phyloP scores from a whole-genome alignment of 2,329 filamentous ascomycete genomes.

The Remersonia thermophila region DNA sequence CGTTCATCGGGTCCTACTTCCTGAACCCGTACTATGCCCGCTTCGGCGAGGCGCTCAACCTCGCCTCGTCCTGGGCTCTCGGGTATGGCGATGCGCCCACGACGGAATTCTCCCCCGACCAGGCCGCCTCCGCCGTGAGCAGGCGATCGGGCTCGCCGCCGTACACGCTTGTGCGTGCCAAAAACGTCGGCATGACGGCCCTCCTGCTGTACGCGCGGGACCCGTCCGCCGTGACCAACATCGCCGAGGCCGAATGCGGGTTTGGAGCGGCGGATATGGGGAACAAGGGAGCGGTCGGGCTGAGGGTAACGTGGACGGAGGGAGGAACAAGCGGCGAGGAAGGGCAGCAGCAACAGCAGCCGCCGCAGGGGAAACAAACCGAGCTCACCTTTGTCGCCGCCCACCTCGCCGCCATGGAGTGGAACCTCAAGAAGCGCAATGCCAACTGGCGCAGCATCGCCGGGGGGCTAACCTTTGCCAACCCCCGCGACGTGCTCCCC shows the following conservation, averaged over 20 bases:
- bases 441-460: constrained; percentile 81
- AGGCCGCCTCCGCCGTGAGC: background rate
- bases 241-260: constrained; percentile 73
- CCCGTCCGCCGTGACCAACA: constrained; percentile 43
- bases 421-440: constrained; percentile 62
- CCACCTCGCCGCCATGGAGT: constrained; percentile 82
- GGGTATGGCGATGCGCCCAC: constrained; percentile 12
- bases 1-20: constrained; percentile 75
- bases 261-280: constrained; percentile 82
- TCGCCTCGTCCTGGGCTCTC: constrained; percentile 42
- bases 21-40: constrained; percentile 63
- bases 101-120: constrained; percentile 10
- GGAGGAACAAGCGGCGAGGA: constrained; percentile 11
- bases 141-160: constrained; percentile 16
- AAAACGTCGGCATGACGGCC: constrained; percentile 79
- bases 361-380: constrained; percentile 26
- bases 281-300: constrained; percentile 85
- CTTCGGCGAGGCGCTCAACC: constrained; percentile 58
- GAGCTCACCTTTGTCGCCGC: constrained; percentile 78
- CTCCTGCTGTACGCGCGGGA: constrained; percentile 73
- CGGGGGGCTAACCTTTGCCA: constrained; percentile 63
- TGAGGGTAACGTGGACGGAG: constrained; percentile 50
- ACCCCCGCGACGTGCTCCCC: constrained; percentile 31
- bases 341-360: constrained; percentile 23
- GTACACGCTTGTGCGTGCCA: constrained; percentile 59